phyloP scores from a whole-genome alignment of 768 basidiomycete genomes.

The Phylloporus rhodoxanthus region DNA sequence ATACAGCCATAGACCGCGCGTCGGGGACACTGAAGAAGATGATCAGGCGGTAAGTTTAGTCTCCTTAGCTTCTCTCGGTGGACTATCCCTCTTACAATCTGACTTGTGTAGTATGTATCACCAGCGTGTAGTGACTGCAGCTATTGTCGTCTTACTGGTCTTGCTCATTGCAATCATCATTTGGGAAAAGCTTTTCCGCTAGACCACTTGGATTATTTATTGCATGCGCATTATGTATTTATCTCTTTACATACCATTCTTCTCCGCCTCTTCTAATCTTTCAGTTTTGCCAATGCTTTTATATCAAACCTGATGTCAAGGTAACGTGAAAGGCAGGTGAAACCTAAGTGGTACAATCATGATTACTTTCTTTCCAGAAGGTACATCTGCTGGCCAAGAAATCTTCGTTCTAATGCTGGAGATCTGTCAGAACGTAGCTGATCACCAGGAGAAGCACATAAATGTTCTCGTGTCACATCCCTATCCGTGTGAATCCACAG shows the following conservation, averaged over 20 bases:
- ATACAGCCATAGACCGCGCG: constrained; percentile 85
- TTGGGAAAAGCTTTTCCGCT: constrained; percentile 67
- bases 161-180: constrained; percentile 76
- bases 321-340: constrained; percentile 11
- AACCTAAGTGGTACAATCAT: not conserved
- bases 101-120: constrained; percentile 91
- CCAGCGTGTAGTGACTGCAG: constrained; percentile 82
- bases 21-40: constrained; percentile 91
- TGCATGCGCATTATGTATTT: constrained; percentile 22
- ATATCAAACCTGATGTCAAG: constrained; percentile 21
- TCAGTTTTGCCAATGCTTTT: too few relatives aligned
- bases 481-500: too few relatives aligned
- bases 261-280: not conserved
- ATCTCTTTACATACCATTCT: constrained; percentile 18
- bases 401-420: too few relatives aligned
- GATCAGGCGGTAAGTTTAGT: constrained; percentile 74
- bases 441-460: too few relatives aligned
- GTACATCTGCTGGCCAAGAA: too few relatives aligned
- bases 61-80: not conserved
- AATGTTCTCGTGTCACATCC: too few relatives aligned
- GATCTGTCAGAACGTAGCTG: too few relatives aligned
- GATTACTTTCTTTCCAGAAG: not conserved
- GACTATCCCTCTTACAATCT: constrained; percentile 19
- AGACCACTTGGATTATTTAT: constrained; percentile 15
- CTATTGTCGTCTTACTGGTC: constrained; percentile 80